A percentile compares a stretch with the other conserved stretches of the same genome.
Evolutionary conservation across 805 yeast species (phyloP).

Genomic region (Saccharomycopsis sp.): DNA sequence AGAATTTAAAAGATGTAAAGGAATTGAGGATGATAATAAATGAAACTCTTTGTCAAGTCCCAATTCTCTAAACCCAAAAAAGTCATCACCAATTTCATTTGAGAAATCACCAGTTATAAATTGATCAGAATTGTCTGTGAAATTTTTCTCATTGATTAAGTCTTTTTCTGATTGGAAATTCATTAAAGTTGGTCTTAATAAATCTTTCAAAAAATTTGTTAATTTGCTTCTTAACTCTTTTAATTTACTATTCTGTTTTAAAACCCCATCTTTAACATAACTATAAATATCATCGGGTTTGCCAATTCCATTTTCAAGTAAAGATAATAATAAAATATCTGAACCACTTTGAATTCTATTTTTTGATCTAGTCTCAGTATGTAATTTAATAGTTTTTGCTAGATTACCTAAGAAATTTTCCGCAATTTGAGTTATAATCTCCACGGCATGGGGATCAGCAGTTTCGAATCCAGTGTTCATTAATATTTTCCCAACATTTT

Average conservation of each 20-base stretch:
- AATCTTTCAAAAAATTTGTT: conserved; percentile 61
- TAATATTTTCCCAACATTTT: conserved; percentile 63
- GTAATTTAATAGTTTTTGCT: conserved; percentile 58
- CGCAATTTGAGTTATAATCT: conserved; percentile 73
- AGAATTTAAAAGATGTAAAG: conserved; percentile 78
- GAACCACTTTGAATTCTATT: conserved; percentile 26
- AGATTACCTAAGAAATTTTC: conserved; percentile 70
- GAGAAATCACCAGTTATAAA: conserved; percentile 93
- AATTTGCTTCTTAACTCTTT: conserved; percentile 58
- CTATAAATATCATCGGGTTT: conserved; percentile 68
- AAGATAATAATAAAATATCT: conserved; percentile 47
- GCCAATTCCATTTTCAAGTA: conserved; percentile 79
- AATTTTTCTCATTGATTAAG: conserved; percentile 57
- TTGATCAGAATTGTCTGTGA: conserved; percentile 86
- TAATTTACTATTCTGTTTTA: conserved; percentile 59
- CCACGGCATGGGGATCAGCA: conserved; percentile 66
- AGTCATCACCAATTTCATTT: conserved; percentile 90
- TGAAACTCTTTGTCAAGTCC: conserved; percentile 92
- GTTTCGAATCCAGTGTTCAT: conserved; percentile 93
- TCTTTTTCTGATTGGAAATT: conserved; percentile 34
- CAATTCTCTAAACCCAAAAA: conserved; percentile 91
- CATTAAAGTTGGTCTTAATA: conserved; percentile 62
- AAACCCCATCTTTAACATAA: conserved; percentile 62
- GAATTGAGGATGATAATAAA: conserved; percentile 72
- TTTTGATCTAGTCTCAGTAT: conserved; percentile 47